Conservation (phyloP, 2,329 filamentous ascomycete species). For the Microsporum canis region DNA sequence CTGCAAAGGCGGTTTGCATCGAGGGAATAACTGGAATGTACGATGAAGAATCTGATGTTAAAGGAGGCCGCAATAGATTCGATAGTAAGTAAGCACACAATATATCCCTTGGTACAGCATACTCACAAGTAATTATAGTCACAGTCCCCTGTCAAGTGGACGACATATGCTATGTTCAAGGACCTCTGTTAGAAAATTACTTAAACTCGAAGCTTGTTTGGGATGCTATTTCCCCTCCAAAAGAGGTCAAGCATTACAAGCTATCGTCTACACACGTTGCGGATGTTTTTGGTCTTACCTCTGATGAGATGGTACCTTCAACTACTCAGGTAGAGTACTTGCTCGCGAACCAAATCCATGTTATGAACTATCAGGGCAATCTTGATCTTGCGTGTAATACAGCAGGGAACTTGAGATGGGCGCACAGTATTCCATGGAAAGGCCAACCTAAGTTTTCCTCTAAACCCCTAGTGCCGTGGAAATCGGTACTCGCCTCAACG, state of each 20-base stretch:
- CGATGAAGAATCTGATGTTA: constrained; percentile 28
- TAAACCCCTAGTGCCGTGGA: constrained; percentile 14
- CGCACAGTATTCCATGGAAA: constrained; percentile 15
- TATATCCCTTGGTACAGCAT: not conserved
- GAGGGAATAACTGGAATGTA: constrained; percentile 32
- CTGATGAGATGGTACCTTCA: not conserved
- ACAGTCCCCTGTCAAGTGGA: not conserved
- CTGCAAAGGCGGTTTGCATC: constrained; percentile 29
- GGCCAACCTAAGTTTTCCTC: constrained; percentile 16
- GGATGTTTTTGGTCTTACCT: not conserved
- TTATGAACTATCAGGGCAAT: constrained; percentile 33
- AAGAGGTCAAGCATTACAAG: constrained; percentile 24
- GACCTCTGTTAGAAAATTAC: constrained; percentile 22
- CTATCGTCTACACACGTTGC: constrained; percentile 8
- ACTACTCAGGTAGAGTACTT: constrained; percentile 23
- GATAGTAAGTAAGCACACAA: constrained; percentile 22
- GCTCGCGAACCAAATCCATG: constrained; percentile 28
- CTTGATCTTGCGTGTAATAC: constrained; percentile 34
- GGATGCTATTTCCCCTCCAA: constrained; percentile 24
- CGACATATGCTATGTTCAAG: constrained; percentile 16
- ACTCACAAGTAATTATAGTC: not conserved
- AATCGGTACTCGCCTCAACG: not conserved
- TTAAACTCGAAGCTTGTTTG: constrained; percentile 25
- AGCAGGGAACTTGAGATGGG: constrained; percentile 25
- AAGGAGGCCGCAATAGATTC: constrained; percentile 34